A percentile compares a stretch with the other conserved stretches of the same genome.
Conservation (phyloP, 192 early-diverging fungal genomes). For the Dispira parvispora region DNA sequence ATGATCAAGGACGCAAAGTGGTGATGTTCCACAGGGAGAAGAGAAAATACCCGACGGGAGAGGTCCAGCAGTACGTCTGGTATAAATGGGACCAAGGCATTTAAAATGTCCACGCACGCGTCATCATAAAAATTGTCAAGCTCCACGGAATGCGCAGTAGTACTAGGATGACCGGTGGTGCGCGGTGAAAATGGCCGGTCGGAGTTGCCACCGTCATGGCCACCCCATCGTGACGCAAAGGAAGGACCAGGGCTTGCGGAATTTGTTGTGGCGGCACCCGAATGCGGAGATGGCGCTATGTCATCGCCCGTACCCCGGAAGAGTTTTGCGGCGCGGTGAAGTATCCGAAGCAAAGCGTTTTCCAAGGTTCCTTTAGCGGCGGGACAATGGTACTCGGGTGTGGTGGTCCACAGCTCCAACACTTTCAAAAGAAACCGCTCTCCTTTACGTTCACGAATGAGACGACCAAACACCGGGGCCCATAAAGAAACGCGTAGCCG, state of each 20-base stretch:
- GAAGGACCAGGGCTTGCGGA: no score
- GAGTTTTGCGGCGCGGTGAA: constrained; percentile 4
- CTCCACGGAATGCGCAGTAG: not conserved
- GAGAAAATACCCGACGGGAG: not conserved
- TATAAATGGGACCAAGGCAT: not conserved
- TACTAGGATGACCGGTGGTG: not conserved
- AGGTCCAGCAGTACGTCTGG: not conserved
- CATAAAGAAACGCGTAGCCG: not conserved
- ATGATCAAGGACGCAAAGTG: constrained; percentile 4
- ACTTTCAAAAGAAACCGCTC: constrained; percentile 8
- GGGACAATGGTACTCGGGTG: not conserved
- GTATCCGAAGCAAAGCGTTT: not conserved
- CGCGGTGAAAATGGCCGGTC: not conserved
- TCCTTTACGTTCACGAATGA: not conserved
- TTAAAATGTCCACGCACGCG: constrained; percentile 4
- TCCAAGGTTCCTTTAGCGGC: not conserved
- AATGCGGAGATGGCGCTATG: not conserved
- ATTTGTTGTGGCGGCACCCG: not conserved
- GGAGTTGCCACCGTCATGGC: not conserved
- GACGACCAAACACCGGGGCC: not conserved
- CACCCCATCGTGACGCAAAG: no score
- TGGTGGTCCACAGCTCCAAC: not conserved
- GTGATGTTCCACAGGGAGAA: not conserved
- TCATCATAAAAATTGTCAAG: constrained; percentile 4
- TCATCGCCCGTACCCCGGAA: not conserved